Evolutionary conservation across 2,329 filamentous ascomycete species (phyloP).

Genomic region (Talaromyces sp.): DNA sequence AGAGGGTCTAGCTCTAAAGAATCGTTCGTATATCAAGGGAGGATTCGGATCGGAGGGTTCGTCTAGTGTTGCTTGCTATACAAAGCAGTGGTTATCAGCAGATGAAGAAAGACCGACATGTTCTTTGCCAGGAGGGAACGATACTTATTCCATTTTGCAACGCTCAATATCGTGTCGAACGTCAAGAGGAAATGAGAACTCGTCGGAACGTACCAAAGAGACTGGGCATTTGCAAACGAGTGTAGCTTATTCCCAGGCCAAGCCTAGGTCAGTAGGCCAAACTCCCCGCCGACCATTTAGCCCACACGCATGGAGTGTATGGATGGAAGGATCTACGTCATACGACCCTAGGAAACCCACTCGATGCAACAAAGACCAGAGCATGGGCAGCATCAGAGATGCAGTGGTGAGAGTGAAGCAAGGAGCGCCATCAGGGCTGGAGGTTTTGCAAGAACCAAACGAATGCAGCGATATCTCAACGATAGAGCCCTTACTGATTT

Average conservation of each 20-base stretch:
- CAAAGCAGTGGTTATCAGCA: neutral
- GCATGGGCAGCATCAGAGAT: neutral
- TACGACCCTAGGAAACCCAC: neutral
- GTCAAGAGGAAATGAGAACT: neutral
- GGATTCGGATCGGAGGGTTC: neutral
- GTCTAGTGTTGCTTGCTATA: neutral
- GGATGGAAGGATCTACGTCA: neutral
- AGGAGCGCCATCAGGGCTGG: neutral
- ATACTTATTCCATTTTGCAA: neutral
- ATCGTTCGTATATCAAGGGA: neutral
- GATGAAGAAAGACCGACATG: neutral
- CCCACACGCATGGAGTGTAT: conserved; percentile 3
- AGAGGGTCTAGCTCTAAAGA: neutral
- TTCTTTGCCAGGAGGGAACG: neutral
- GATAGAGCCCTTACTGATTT: neutral
- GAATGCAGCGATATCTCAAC: neutral
- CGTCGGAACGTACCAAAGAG: neutral
- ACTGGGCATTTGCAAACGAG: neutral
- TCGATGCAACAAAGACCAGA: neutral
- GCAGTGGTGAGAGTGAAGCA: neutral
- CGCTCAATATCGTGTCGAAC: neutral
- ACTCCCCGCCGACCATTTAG: conserved; percentile 2
- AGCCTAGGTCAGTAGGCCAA: neutral
- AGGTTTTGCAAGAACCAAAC: neutral
- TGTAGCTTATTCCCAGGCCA: neutral